A percentile compares a stretch with the other conserved stretches of the same genome.
These are phyloP conservation scores for Tetrahymena borealis DNA, from an alignment of 73 alveolate species.

Conservation along the genomic window DNA sequence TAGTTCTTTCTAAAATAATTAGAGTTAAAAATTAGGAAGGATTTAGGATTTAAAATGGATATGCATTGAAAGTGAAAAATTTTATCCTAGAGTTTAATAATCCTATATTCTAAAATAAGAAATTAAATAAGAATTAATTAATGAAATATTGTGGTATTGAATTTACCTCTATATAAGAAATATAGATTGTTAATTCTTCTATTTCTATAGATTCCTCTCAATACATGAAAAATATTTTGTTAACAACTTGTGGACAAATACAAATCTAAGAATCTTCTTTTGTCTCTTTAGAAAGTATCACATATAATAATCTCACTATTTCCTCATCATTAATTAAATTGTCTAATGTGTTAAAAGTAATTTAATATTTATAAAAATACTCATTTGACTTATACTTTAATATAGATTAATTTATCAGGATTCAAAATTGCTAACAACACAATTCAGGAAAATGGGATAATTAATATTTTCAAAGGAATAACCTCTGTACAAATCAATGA, in stretches of 20 bases:
- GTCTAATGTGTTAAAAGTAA: too few species aligned
- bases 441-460: too few species aligned
- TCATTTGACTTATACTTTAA: too few species aligned
- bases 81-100: background rate
- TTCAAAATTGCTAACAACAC: too few species aligned
- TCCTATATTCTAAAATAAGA: background rate
- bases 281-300: too few species aligned
- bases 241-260: background rate
- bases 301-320: too few species aligned
- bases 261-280: background rate
- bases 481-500: too few species aligned
- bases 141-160: background rate
- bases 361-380: too few species aligned
- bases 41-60: background rate
- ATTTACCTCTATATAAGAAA: background rate
- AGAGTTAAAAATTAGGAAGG: background rate
- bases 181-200: background rate
- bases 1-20: background rate
- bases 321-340: too few species aligned
- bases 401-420: too few species aligned
- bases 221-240: background rate
- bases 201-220: background rate
- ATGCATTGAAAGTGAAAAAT: background rate
- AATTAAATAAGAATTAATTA: background rate
- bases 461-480: too few species aligned